Evolutionary conservation across 768 basidiomycete genomes (phyloP).

Genomic region (Calvatia gigantea): DNA sequence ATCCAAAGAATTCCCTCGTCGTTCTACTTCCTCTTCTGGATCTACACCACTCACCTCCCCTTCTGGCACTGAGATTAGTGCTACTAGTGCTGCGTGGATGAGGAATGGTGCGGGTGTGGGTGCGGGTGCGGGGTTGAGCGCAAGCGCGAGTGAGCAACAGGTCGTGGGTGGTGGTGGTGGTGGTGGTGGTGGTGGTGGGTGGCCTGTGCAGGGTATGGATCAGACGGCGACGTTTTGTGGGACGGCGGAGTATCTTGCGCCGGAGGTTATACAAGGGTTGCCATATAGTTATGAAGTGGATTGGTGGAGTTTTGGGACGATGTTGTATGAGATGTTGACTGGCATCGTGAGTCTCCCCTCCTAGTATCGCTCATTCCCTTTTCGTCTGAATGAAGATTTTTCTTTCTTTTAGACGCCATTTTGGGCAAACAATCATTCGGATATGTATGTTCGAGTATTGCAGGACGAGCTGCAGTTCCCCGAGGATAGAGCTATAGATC

Average conservation of each 20-base stretch:
- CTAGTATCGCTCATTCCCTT: background rate
- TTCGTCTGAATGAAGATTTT: background rate
- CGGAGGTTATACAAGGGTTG: slow-evolving; percentile 91
- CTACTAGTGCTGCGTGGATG: slow-evolving; percentile 71
- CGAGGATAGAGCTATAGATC: slow-evolving; percentile 88
- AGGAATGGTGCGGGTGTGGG: slow-evolving; percentile 32
- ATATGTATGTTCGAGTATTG: slow-evolving; percentile 92
- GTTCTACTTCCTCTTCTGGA: slow-evolving; percentile 23
- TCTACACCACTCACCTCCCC: slow-evolving; percentile 63
- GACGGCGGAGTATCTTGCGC: slow-evolving; percentile 95
- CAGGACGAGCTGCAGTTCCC: slow-evolving; percentile 90
- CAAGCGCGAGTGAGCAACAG: background rate
- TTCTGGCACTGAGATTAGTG: slow-evolving; percentile 49
- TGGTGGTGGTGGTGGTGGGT: slow-evolving; percentile 45
- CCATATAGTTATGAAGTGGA: slow-evolving; percentile 93
- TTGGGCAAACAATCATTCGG: slow-evolving; percentile 89
- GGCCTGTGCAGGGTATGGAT: slow-evolving; percentile 56
- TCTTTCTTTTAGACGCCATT: slow-evolving; percentile 68
- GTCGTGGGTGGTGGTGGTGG: background rate
- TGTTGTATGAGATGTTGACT: slow-evolving; percentile 96
- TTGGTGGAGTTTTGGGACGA: slow-evolving; percentile 98
- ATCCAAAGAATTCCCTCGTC: slow-evolving; percentile 84
- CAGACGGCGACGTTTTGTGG: slow-evolving; percentile 88
- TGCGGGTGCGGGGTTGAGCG: background rate
- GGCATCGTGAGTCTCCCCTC: slow-evolving; percentile 72